phyloP scores from a whole-genome alignment of 371 early-diverging fungal genomes.

The Rhizopus arrhizus region DNA sequence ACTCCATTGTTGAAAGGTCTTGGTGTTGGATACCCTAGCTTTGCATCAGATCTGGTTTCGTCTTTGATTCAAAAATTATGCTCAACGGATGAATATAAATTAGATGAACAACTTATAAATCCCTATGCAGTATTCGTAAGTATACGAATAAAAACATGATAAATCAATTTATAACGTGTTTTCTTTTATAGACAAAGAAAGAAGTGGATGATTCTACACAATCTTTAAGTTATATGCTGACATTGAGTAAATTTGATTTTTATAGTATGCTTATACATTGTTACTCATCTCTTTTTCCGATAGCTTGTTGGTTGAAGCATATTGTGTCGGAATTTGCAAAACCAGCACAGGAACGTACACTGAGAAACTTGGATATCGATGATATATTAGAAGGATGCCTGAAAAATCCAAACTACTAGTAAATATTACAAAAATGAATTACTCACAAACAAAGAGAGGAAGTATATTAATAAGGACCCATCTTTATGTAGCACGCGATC shows the following conservation, averaged over 20 bases:
- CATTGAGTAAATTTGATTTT: slow-evolving; percentile 32
- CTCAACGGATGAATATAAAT: slow-evolving; percentile 26
- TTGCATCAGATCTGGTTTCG: slow-evolving; percentile 31
- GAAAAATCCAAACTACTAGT: slow-evolving; percentile 45
- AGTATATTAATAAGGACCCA: too few relatives aligned
- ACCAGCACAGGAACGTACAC: slow-evolving; percentile 13
- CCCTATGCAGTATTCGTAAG: slow-evolving; percentile 34
- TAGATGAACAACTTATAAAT: slow-evolving; percentile 27
- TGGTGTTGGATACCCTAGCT: slow-evolving; percentile 31
- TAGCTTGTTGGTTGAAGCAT: slow-evolving; percentile 48
- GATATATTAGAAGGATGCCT: slow-evolving; percentile 44
- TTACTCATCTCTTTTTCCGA: not conserved
- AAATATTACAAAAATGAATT: not conserved
- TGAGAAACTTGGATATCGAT: slow-evolving; percentile 30
- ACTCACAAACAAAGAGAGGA: too few relatives aligned
- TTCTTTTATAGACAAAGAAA: slow-evolving; percentile 5
- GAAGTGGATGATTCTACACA: slow-evolving; percentile 22
- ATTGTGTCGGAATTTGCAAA: slow-evolving; percentile 29
- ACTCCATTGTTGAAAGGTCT: slow-evolving; percentile 40
- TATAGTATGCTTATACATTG: not conserved
- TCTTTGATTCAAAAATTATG: slow-evolving; percentile 37
- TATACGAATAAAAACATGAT: not conserved
- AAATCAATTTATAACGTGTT: too few relatives aligned
- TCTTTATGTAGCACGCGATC: slow-evolving; percentile 30
- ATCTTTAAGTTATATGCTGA: slow-evolving; percentile 41